Evolutionary conservation across 768 basidiomycete species (phyloP).

Genomic region (Paxillus involutus): DNA sequence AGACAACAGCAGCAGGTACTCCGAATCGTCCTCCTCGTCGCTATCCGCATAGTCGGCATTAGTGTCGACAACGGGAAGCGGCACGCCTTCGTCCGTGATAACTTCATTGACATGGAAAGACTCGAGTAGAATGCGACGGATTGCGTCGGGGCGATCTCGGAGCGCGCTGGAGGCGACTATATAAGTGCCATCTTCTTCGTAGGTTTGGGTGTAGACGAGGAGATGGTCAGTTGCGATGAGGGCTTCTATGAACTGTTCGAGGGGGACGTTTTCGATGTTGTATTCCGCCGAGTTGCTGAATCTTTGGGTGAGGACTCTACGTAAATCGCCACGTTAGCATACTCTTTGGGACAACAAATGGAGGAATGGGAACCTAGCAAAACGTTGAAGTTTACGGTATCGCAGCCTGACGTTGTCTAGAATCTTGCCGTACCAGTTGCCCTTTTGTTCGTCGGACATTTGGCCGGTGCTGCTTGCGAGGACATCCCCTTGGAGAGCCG

Average conservation of each 20-base stretch:
- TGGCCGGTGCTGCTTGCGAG: conserved; percentile 37
- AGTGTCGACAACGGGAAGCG: conserved; percentile 40
- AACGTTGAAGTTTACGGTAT: conserved; percentile 92
- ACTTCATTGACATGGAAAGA: conserved; percentile 79
- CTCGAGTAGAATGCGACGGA: conserved; percentile 78
- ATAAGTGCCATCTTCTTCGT: conserved; percentile 91
- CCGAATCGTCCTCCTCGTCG: conserved; percentile 56
- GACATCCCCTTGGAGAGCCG: conserved; percentile 37
- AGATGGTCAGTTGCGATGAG: conserved; percentile 87
- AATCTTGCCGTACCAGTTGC: conserved; percentile 90
- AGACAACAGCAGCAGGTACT: conserved; percentile 85
- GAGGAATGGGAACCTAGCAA: conserved; percentile 61
- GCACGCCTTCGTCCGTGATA: conserved; percentile 46
- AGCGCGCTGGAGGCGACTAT: conserved; percentile 81
- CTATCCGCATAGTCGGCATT: conserved; percentile 41
- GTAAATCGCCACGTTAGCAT: conserved; percentile 7
- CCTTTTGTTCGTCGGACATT: conserved; percentile 82
- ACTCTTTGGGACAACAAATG: not conserved
- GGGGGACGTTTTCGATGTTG: conserved; percentile 66
- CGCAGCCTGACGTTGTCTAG: conserved; percentile 89
- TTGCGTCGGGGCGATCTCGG: conserved; percentile 70
- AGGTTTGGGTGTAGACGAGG: conserved; percentile 85
- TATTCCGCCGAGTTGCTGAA: conserved; percentile 96
- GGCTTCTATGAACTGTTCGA: conserved; percentile 77
- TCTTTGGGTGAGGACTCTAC: conserved; percentile 72